Evolutionary conservation across 164 flowering plant species (phyloP).

Genomic region (Chimonanthus salicifolius): DNA sequence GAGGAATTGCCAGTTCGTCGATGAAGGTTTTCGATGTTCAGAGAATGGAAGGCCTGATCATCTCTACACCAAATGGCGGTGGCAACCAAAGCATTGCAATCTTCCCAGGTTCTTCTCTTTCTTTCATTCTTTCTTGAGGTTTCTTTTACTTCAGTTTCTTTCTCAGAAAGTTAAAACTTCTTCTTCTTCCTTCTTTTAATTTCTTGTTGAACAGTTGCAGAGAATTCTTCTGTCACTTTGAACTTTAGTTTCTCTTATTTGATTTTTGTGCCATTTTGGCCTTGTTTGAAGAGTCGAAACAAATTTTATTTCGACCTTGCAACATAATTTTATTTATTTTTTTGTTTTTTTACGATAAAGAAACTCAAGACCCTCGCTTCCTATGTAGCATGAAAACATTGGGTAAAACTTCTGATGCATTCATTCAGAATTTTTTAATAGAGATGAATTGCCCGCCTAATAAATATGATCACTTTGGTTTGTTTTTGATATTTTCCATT

Average conservation of each 20-base stretch:
- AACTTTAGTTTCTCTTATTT: neutral
- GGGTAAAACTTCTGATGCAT: neutral
- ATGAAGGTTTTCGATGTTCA: constrained; percentile 73
- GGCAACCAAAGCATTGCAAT: constrained; percentile 83
- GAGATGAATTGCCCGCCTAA: neutral
- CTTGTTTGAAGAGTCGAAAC: neutral
- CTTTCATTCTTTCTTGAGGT: neutral
- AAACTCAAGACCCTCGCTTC: neutral
- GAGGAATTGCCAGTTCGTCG: constrained; percentile 52
- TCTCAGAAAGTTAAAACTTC: too few species aligned
- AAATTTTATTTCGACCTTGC: neutral
- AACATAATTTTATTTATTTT: neutral
- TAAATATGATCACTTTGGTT: neutral
- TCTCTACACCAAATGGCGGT: constrained; percentile 79
- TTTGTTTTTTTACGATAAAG: neutral
- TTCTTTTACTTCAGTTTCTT: neutral
- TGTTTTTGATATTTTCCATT: neutral
- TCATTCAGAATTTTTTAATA: neutral
- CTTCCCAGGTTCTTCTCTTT: constrained; percentile 57
- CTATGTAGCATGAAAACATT: too few species aligned
- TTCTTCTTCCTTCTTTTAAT: too few species aligned
- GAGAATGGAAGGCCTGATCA: constrained; percentile 82
- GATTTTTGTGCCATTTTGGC: neutral
- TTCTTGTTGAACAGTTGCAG: too few species aligned
- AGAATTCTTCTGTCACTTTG: neutral